Conservation (phyloP, 345 rosid genomes). For the Ceriops decandra region DNA sequence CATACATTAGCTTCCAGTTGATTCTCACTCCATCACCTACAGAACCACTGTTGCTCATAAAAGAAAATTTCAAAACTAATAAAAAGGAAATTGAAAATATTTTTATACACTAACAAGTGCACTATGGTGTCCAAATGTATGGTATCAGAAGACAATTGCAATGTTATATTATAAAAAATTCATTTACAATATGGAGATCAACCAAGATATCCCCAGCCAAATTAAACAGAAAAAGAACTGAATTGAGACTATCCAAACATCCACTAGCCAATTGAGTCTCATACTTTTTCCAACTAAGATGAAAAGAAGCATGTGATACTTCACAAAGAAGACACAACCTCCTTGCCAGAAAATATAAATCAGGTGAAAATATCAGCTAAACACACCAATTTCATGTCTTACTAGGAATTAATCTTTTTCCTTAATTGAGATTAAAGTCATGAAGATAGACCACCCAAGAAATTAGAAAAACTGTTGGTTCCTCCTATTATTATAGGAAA, state of each 20-base stretch:
- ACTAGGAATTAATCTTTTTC: background rate
- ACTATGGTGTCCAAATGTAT: background rate
- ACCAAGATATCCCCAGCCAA: background rate
- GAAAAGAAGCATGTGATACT: background rate
- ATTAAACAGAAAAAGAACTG: background rate
- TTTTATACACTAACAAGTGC: no score
- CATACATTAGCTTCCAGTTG: constrained; percentile 1
- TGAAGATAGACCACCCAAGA: background rate
- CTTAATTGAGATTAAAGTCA: background rate
- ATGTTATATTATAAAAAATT: background rate
- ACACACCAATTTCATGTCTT: background rate
- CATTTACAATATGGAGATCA: background rate
- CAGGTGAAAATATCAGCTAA: background rate
- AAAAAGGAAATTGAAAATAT: background rate
- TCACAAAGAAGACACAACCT: background rate
- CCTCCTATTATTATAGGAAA: background rate
- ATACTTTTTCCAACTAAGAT: background rate
- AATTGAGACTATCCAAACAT: background rate
- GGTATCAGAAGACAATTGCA: background rate
- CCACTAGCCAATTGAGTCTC: background rate
- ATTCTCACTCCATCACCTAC: no score
- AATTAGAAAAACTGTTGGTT: background rate
- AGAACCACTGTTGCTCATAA: no score
- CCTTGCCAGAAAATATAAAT: background rate
- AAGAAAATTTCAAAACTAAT: no score